Conservation (phyloP, 371 early-diverging fungal species). For the Haplosporangium sp. region DNA sequence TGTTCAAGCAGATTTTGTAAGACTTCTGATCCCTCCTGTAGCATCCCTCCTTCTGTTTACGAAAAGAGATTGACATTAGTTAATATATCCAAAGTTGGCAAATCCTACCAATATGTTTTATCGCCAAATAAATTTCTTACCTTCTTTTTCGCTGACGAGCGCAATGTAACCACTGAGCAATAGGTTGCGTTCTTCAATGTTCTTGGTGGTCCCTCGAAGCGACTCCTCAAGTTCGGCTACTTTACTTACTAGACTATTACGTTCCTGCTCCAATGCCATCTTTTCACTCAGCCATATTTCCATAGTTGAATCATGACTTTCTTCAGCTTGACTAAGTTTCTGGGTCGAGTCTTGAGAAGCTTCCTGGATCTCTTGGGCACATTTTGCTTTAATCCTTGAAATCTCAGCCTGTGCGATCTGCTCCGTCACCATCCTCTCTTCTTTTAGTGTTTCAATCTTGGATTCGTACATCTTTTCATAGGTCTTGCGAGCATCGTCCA, state of each 20-base stretch:
- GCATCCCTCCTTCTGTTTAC: constrained; percentile 10
- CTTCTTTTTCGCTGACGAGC: constrained; percentile 20
- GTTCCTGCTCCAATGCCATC: background rate
- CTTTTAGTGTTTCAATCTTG: constrained; percentile 30
- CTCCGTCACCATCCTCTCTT: constrained; percentile 25
- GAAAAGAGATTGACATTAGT: background rate
- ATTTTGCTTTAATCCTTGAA: background rate
- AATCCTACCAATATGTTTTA: no score
- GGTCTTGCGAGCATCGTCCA: constrained; percentile 28
- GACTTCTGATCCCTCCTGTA: background rate
- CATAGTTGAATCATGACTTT: background rate
- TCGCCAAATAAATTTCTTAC: background rate
- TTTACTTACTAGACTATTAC: background rate
- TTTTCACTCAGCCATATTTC: constrained; percentile 1
- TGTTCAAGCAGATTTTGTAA: constrained; percentile 5
- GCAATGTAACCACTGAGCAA: constrained; percentile 22
- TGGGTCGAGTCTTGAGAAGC: constrained; percentile 1
- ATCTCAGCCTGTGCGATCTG: constrained; percentile 9
- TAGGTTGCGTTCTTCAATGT: constrained; percentile 11
- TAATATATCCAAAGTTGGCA: background rate
- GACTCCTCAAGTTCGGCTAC: background rate
- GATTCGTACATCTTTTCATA: constrained; percentile 40
- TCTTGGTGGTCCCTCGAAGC: background rate
- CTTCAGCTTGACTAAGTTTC: background rate
- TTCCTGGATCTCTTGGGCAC: constrained; percentile 10